Base-by-base conservation (phyloP, 1,284 basidiomycete species). In the Pyrrhoderma noxium region DNA sequence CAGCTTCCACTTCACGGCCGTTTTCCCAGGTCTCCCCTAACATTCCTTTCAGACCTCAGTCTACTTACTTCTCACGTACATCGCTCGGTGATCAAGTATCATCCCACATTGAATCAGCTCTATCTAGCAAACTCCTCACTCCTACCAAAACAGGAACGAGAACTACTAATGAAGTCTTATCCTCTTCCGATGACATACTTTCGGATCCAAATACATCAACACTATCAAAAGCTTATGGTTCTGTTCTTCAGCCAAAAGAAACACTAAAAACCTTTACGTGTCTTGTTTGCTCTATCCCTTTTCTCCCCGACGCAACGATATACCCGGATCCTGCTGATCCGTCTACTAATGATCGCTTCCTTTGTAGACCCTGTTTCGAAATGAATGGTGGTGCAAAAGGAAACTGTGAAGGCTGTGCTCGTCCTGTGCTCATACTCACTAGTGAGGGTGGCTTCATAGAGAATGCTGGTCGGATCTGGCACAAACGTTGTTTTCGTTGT, bases 211-310 rank as follows among this genome's bases (percentile, higher is more conserved):
- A 78, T 55, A 75, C 74, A 1, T 78, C 80, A 2, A 72, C 73
- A 22, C 77, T 90, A 31, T 79, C 86, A 45, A 90, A 88, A 65
- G 87, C 84, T 8, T 89, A 89, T 58, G 87, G 87, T 27, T 88
- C 86, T 1, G 75, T 90, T 23, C 69, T 90, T 18, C 87, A 89
- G 61, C 77, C 84, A n/a, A 82, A 81, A 59, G 83, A 85, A 61
- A 75, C 80, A 5, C 71, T 89, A 21, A 65, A 73, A 8, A 75
- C 77, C 11, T 82, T 84, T 60, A 75, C 76, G 3, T 90, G 87
- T 62, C 73, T 75, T 35, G 63, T 78, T n/a, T 90, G 87, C 60
- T 67, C 70, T 8, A 65, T 71, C 0, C 69, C 73, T 3, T 90
- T 90, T 61, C 76, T 79, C 44, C 86, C 86, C 1, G 86, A 90